phyloP scores from a whole-genome alignment of 2,329 filamentous ascomycete species.

The Penicillium verrucosum region DNA sequence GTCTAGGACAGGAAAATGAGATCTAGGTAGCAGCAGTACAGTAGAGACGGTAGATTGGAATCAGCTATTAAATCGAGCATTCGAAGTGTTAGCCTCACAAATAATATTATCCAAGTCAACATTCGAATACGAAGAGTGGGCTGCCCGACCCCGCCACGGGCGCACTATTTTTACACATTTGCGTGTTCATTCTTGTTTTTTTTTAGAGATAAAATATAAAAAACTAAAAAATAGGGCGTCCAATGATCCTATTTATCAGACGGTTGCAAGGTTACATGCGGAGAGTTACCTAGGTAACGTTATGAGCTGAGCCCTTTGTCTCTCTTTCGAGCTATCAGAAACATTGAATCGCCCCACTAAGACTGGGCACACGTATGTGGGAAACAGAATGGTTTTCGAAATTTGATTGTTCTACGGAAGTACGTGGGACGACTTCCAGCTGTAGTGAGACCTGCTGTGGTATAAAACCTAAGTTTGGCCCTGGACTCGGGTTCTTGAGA shows the following conservation, averaged over 20 bases:
- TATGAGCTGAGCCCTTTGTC: background rate
- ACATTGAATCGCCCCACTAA: background rate
- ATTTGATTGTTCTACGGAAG: background rate
- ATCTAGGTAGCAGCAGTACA: background rate
- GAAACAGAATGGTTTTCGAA: background rate
- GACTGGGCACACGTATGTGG: background rate
- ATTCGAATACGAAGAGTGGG: background rate
- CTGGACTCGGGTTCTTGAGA: background rate
- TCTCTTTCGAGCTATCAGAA: background rate
- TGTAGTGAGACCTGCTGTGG: background rate
- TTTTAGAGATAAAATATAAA: background rate
- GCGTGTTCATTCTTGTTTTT: background rate
- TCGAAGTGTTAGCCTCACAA: background rate
- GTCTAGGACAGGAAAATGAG: background rate
- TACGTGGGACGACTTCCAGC: background rate
- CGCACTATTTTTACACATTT: background rate
- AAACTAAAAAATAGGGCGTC: background rate
- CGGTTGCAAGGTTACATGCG: background rate
- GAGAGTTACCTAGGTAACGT: background rate
- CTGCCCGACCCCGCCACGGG: background rate
- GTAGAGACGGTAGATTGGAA: background rate
- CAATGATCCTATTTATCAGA: background rate
- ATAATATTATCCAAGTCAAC: background rate
- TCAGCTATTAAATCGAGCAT: background rate
- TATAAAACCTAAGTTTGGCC: background rate